Percentiles rank a stretch among this genome's conserved stretches.
phyloP scores from a whole-genome alignment of 176 grass and related monocot genomes.

The Phoenix dactylifera region DNA sequence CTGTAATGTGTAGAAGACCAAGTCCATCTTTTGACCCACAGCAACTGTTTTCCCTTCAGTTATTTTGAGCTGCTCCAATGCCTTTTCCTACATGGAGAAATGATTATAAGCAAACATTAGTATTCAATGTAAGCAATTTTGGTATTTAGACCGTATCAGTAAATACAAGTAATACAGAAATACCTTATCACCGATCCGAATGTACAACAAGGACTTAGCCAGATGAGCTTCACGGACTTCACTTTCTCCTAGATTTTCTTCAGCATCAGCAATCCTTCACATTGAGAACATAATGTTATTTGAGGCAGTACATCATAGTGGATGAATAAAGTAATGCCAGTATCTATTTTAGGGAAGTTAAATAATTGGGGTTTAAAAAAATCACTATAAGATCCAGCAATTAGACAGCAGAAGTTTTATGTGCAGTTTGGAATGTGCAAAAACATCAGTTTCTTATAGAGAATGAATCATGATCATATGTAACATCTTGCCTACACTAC shows the following conservation, averaged over 20 bases:
- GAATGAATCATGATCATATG: no score
- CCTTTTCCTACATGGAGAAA: conserved; percentile 52
- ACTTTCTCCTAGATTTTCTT: conserved; percentile 97
- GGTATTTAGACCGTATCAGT: no score
- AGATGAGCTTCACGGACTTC: conserved; percentile 99
- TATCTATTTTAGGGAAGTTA: no score
- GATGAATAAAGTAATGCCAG: not conserved
- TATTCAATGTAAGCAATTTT: no score
- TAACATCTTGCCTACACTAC: no score
- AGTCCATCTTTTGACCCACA: conserved; percentile 97
- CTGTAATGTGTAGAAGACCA: conserved; percentile 88
- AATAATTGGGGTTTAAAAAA: no score
- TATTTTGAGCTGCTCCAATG: conserved; percentile 84
- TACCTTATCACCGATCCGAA: conserved; percentile 85
- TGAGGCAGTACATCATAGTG: not conserved
- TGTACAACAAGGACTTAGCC: conserved; percentile 78
- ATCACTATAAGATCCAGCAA: no score
- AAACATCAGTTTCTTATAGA: no score
- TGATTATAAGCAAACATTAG: no score
- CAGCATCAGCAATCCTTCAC: conserved; percentile 86
- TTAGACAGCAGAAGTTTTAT: no score
- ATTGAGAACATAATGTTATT: conserved; percentile 19
- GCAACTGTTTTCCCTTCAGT: conserved; percentile 99
- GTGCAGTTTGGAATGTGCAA: no score
- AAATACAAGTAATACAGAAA: no score